phyloP scores from a whole-genome alignment of 75 land plant species.

The Pinus albicaulis region DNA sequence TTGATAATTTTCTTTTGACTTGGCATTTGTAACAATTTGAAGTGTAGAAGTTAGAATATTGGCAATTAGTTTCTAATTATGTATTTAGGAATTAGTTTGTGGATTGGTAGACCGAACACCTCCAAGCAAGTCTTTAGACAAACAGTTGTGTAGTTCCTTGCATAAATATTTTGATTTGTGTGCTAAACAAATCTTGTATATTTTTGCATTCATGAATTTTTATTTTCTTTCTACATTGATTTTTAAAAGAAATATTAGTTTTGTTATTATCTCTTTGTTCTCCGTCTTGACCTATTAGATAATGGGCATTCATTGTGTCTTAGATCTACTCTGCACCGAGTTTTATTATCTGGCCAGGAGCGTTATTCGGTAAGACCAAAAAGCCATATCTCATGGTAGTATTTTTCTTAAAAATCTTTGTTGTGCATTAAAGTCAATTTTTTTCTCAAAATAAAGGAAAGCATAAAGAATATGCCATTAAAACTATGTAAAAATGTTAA shows the following conservation, averaged over 20 bases:
- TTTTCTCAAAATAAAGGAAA: not conserved
- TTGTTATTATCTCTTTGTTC: not conserved
- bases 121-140: too few relatives aligned
- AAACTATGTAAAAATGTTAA: not conserved
- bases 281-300: not conserved
- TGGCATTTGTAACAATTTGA: too few relatives aligned
- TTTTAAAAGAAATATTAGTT: not conserved
- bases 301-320: not conserved
- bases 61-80: too few relatives aligned
- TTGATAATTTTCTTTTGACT: too few relatives aligned
- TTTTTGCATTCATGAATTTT: too few relatives aligned
- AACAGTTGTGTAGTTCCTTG: too few relatives aligned
- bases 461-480: not conserved
- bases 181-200: too few relatives aligned
- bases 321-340: constrained; percentile 9
- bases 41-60: too few relatives aligned
- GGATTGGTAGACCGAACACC: too few relatives aligned
- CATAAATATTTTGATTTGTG: too few relatives aligned
- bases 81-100: too few relatives aligned
- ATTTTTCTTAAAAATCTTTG: not conserved
- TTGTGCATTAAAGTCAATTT: not conserved
- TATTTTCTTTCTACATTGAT: not conserved
- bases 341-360: constrained; percentile 7
- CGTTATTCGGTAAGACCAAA: constrained; percentile 4
- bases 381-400: not conserved